These are phyloP conservation scores for Biscogniauxia mediterranea DNA, from an alignment of 2,329 filamentous ascomycete species.

Conservation along the genomic window DNA sequence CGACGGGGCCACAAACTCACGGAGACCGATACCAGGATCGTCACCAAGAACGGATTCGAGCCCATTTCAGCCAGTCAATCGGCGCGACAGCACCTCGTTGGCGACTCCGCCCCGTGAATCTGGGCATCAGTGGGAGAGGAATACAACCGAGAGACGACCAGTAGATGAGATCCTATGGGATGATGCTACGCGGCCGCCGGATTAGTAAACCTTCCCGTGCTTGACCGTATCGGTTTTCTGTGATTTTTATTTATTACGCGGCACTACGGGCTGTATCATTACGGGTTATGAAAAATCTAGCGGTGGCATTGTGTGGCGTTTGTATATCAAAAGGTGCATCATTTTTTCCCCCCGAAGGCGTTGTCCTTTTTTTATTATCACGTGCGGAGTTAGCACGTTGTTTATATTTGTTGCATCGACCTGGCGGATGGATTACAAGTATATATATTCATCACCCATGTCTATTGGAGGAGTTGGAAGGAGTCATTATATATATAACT, in stretches of 20 bases:
- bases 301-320: not conserved
- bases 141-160: slow-evolving; percentile 20
- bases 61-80: slow-evolving; percentile 10
- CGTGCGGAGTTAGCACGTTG: not conserved
- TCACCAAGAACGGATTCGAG: slow-evolving; percentile 17
- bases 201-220: slow-evolving; percentile 6
- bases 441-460: not conserved
- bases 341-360: not conserved
- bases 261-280: slow-evolving; percentile 8
- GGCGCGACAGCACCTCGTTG: slow-evolving; percentile 13
- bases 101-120: slow-evolving; percentile 5
- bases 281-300: not conserved
- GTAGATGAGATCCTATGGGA: slow-evolving; percentile 24
- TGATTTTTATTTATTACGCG: slow-evolving; percentile 13
- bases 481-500: not conserved
- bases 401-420: not conserved
- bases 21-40: slow-evolving; percentile 15
- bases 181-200: slow-evolving; percentile 10
- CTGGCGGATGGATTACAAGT: not conserved
- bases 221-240: slow-evolving; percentile 6
- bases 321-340: not conserved
- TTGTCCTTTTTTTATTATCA: too few relatives aligned
- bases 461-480: not conserved
- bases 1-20: slow-evolving; percentile 12
- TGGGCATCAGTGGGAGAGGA: slow-evolving; percentile 19